Conservation (phyloP, 169 alveolate species). For the Eimeria zaria region DNA sequence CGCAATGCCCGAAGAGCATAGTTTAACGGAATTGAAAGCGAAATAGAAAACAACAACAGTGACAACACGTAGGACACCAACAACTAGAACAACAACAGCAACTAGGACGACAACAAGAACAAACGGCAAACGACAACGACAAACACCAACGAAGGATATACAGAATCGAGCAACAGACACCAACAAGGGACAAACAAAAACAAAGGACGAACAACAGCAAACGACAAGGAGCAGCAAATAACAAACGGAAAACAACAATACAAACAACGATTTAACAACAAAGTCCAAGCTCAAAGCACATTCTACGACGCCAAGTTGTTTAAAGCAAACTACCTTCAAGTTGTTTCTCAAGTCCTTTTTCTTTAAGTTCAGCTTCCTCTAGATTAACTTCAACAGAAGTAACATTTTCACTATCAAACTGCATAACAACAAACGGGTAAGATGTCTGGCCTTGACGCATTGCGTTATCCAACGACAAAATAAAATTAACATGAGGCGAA, state of each 20-base stretch:
- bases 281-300: no score
- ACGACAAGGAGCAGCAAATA: not conserved
- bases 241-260: not conserved
- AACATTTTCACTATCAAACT: constrained; percentile 96
- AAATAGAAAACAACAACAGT: not conserved
- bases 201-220: no score
- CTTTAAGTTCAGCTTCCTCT: constrained; percentile 93
- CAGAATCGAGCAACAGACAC: not conserved
- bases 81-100: no score
- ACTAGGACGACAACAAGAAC: not conserved
- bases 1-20: no score
- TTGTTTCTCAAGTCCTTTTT: constrained; percentile 91
- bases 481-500: constrained; percentile 95
- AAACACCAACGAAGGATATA: not conserved
- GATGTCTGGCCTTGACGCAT: constrained; percentile 98
- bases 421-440: constrained; percentile 97
- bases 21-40: no score
- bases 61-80: not conserved
- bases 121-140: not conserved
- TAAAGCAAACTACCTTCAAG: constrained; percentile 89
- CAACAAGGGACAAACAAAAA: no score
- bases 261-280: not conserved
- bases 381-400: constrained; percentile 95
- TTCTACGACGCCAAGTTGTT: not conserved
- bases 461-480: constrained; percentile 96